Percentiles rank a stretch among this genome's conserved stretches.
Conservation (phyloP, 345 rosid species). For the Microthlaspi erraticum region DNA sequence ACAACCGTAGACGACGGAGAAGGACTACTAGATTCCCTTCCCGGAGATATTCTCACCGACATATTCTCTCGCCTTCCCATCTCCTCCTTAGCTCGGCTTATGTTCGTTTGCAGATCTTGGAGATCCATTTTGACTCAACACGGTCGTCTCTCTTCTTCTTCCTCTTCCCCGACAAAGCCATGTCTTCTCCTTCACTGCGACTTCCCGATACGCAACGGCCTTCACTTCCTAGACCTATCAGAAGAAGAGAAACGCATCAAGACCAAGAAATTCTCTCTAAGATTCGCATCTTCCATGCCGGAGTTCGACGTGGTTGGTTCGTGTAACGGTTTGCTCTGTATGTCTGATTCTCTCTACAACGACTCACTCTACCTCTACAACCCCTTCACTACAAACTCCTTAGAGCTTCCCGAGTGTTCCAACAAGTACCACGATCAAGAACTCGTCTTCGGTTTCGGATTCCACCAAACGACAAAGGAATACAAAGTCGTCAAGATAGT, state of each 20-base stretch:
- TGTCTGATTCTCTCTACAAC: constrained; percentile 54
- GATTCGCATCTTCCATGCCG: constrained; percentile 48
- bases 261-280: constrained; percentile 52
- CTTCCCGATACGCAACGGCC: constrained; percentile 57
- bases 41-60: constrained; percentile 60
- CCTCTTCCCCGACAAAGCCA: constrained; percentile 39
- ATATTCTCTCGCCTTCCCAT: constrained; percentile 70
- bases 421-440: constrained; percentile 49
- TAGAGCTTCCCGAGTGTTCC: constrained; percentile 52
- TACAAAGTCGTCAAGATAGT: constrained; percentile 73
- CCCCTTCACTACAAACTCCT: constrained; percentile 56
- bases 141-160: constrained; percentile 39
- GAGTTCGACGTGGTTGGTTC: constrained; percentile 64
- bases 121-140: constrained; percentile 49
- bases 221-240: constrained; percentile 58
- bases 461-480: constrained; percentile 50
- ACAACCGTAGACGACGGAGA: constrained; percentile 20
- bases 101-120: constrained; percentile 62
- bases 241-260: constrained; percentile 36
- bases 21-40: constrained; percentile 54
- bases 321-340: constrained; percentile 65
- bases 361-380: constrained; percentile 57
- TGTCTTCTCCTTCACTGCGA: constrained; percentile 73
- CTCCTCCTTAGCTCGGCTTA: constrained; percentile 59
- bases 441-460: constrained; percentile 69